phyloP scores from a whole-genome alignment of 768 basidiomycete genomes.

The Omphalotus guepiniiformis region DNA sequence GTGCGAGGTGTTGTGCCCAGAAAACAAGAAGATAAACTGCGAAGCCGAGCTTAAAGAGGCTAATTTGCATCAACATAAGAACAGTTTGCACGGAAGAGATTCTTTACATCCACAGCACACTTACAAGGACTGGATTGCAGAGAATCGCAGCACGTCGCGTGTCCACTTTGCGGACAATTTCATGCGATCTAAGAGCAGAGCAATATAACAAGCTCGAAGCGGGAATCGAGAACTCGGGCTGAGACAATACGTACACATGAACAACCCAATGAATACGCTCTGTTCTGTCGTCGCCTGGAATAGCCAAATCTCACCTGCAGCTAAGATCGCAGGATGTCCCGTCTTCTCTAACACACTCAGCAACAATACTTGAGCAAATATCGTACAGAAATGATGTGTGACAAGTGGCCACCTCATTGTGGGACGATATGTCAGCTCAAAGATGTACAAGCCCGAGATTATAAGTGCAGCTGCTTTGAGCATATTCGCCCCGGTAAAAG shows the following conservation, averaged over 20 bases:
- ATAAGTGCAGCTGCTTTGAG: neutral
- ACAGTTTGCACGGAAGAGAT: neutral
- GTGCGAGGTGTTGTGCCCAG: neutral
- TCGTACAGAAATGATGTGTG: conserved; percentile 4
- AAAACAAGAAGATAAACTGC: conserved; percentile 1
- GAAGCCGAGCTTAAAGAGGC: neutral
- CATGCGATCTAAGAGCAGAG: neutral
- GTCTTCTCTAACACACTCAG: neutral
- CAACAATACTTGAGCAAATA: neutral
- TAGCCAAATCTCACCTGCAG: conserved; percentile 1
- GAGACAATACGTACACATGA: conserved; percentile 1
- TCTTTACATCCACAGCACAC: neutral
- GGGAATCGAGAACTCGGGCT: neutral
- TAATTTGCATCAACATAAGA: neutral
- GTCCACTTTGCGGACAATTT: neutral
- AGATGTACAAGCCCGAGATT: conserved; percentile 4
- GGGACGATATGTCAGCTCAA: conserved; percentile 3
- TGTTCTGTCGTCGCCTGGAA: conserved; percentile 5
- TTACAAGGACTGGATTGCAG: conserved; percentile 1
- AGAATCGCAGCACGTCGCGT: neutral
- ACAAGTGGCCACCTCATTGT: conserved; percentile 4
- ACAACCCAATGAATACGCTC: conserved; percentile 1
- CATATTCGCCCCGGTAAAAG: neutral
- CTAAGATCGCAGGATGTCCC: neutral
- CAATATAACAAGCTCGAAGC: too few species aligned